Base-by-base conservation (phyloP, 1,139 yeast genomes). In the Kluyveromyces marxianus region DNA sequence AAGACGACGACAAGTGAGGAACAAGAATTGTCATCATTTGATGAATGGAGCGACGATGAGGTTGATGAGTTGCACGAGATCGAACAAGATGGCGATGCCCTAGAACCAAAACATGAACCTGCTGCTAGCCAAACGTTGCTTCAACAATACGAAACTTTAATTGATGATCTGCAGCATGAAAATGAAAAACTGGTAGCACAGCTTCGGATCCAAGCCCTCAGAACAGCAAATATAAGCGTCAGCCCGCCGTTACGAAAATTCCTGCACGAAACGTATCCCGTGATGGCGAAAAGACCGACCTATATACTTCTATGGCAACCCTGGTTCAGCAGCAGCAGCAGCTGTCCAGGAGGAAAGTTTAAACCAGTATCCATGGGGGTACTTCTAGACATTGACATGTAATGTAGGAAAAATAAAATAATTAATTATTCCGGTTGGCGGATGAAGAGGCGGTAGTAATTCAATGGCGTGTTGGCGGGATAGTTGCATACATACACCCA, bases 81-180 rank as follows among this genome's bases (percentile, higher is more conserved):
- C 31, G 35, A 7, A 4, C 8, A 8, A 25, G 7, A 29, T 25
- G 26, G 8, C 41, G 41, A 28, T 7, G 25, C 25, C 8, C 31
- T n/a, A 8, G 41, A 29, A 7, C 14, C 39, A 14, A n/a, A 30
- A 14, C 25, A 4, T 7, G 39, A 35, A 8, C 27, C 26, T 10
- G 8, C 8, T n/a, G 4, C 25, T 27, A 24, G 10, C n/a, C 33
- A 36, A 27, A 25, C 41, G 5, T 35, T 44, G 26, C 39, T 39
- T 3, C 5, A 7, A 4, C 46, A 44, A 25, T 34, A 44, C 46
- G 35, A 40, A 35, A 35, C 36, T 7, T 24, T 44, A 31, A 34
- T 44, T 6, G 30, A 25, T 8, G 27, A 34, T n/a, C 37, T 39
- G 6, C 36, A 40, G 14, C 29, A 6, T 10, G 43, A 40, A 24